A percentile compares a stretch with the other conserved stretches of the same genome.
These are phyloP conservation scores for Annulohypoxylon moriforme DNA, from an alignment of 495 filamentous ascomycete species.

Conservation along the genomic window DNA sequence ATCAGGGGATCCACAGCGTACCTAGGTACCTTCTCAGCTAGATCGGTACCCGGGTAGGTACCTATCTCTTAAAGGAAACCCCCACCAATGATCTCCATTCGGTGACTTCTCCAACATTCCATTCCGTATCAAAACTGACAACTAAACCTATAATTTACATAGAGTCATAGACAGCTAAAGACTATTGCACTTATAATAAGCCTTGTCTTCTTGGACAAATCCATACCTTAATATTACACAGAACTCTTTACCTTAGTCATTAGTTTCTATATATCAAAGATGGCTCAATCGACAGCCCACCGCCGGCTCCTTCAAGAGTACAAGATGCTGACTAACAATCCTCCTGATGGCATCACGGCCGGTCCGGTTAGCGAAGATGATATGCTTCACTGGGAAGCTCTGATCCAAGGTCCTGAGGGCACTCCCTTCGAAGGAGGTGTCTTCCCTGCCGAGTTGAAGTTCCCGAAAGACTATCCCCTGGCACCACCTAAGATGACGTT, in stretches of 20 bases:
- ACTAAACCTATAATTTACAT: not conserved
- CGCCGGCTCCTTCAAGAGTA: constrained; percentile 98
- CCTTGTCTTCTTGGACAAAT: not conserved
- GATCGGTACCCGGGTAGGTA: not conserved
- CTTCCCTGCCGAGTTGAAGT: constrained; percentile 93
- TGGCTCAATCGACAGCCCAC: constrained; percentile 78
- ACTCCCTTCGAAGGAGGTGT: constrained; percentile 96
- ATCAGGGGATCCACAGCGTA: not conserved
- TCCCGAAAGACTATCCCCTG: constrained; percentile 95
- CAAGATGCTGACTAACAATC: constrained; percentile 76
- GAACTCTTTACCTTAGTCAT: not conserved
- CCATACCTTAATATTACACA: not conserved
- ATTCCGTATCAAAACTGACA: not conserved
- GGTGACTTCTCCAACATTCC: not conserved
- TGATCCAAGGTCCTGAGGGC: constrained; percentile 94
- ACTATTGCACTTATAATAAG: not conserved
- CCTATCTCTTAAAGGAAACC: not conserved
- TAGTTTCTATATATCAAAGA: constrained; percentile 43
- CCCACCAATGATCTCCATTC: constrained; percentile 11
- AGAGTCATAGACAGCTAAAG: not conserved
- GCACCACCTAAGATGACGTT: constrained; percentile 96
- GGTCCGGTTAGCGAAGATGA: constrained; percentile 95
- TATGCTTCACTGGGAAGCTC: constrained; percentile 94
- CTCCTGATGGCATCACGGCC: constrained; percentile 93
- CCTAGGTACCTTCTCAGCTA: not conserved